Evolutionary conservation across 495 filamentous ascomycete species (phyloP).

Genomic region (Penicillium soppii): DNA sequence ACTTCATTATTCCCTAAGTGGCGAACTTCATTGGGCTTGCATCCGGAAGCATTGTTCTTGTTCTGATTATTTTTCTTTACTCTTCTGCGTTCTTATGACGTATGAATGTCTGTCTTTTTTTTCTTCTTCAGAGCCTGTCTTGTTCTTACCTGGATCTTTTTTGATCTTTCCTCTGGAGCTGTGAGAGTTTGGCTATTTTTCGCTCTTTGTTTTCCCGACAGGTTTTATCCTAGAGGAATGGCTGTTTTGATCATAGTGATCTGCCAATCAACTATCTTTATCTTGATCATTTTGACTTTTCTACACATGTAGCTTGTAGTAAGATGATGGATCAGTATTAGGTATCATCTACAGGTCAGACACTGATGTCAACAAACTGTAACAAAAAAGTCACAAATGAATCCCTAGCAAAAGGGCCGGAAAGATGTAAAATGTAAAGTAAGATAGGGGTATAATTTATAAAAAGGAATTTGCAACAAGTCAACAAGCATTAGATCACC

Average conservation of each 20-base stretch:
- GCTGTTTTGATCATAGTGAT: conserved; percentile 1
- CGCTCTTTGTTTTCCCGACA: not conserved
- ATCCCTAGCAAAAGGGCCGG: not conserved
- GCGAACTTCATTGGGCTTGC: conserved; percentile 9
- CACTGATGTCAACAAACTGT: conserved; percentile 1
- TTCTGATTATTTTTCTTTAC: not conserved
- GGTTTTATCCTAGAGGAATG: not conserved
- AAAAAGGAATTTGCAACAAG: not conserved
- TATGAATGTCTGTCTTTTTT: conserved; percentile 7
- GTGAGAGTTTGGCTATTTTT: conserved; percentile 3
- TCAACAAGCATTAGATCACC: conserved; percentile 15
- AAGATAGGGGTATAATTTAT: conserved; percentile 7
- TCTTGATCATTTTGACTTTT: not conserved
- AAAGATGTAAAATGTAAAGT: not conserved
- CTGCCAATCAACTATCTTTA: conserved; percentile 1
- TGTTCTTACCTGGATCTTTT: conserved; percentile 5
- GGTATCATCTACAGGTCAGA: conserved; percentile 4
- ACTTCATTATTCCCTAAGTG: conserved; percentile 9
- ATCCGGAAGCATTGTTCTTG: conserved; percentile 6
- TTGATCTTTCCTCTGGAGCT: conserved; percentile 5
- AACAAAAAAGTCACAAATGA: not conserved
- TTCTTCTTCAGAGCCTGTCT: not conserved
- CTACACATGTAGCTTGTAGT: not conserved
- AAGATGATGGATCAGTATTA: not conserved
- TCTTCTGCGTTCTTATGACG: conserved; percentile 8